phyloP scores from a whole-genome alignment of 352 stramenopile species.

The Thalassiosira exigua region DNA sequence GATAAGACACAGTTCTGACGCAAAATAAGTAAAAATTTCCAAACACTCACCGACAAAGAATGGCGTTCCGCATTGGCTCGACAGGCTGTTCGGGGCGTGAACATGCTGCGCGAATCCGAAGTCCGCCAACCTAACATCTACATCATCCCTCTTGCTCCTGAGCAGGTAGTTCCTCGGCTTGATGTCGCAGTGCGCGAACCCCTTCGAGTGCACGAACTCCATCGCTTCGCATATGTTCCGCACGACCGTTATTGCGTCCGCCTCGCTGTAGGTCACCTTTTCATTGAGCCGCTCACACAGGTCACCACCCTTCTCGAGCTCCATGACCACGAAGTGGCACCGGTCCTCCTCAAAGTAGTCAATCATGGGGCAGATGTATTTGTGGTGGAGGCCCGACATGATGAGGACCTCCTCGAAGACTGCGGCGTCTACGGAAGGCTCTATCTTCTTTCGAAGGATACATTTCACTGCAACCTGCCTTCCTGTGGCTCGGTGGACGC shows the following conservation, averaged over 20 bases:
- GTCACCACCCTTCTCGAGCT: slow-evolving; percentile 96
- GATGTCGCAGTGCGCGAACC: slow-evolving; percentile 95
- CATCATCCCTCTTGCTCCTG: slow-evolving; percentile 85
- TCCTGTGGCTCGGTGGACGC: slow-evolving; percentile 77
- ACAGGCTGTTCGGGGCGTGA: slow-evolving; percentile 91
- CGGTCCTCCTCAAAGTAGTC: slow-evolving; percentile 85
- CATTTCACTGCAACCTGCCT: slow-evolving; percentile 84
- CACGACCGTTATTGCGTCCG: slow-evolving; percentile 91
- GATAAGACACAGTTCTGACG: too few species aligned
- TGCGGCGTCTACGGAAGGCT: slow-evolving; percentile 77
- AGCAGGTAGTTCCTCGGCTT: slow-evolving; percentile 78
- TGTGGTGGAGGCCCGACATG: slow-evolving; percentile 80
- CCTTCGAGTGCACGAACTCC: slow-evolving; percentile 92
- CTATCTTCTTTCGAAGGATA: slow-evolving; percentile 82
- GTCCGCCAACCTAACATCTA: slow-evolving; percentile 92
- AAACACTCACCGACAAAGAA: slow-evolving; percentile 92
- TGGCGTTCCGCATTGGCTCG: slow-evolving; percentile 95
- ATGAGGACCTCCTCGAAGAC: slow-evolving; percentile 86
- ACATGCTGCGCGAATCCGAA: slow-evolving; percentile 92
- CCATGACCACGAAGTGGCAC: slow-evolving; percentile 97
- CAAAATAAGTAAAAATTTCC: slow-evolving; percentile 1
- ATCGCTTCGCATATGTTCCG: slow-evolving; percentile 93
- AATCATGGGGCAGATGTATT: slow-evolving; percentile 84
- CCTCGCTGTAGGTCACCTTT: slow-evolving; percentile 95
- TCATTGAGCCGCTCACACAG: slow-evolving; percentile 97